phyloP scores from a whole-genome alignment of 495 filamentous ascomycete species.

The Extremus antarcticus region DNA sequence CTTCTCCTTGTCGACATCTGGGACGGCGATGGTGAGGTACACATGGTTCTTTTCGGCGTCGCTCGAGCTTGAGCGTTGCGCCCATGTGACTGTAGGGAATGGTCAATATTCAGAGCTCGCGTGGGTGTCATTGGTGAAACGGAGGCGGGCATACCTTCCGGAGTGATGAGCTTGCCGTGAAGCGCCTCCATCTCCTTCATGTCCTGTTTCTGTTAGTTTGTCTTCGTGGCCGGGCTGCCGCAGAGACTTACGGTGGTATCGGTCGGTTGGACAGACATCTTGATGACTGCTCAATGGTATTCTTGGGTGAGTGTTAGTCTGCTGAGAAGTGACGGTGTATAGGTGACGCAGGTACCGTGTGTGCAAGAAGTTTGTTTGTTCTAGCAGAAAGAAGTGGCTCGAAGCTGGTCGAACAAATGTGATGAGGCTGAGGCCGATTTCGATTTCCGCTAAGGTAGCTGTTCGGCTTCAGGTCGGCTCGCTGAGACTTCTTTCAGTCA shows the following conservation, averaged over 20 bases:
- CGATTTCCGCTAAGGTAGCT: too few species aligned
- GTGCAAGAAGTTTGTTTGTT: neutral
- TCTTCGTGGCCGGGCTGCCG: neutral
- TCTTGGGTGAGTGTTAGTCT: neutral
- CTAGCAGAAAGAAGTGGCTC: neutral
- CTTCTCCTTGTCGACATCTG: slow-evolving; percentile 60
- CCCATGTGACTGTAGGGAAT: slow-evolving; percentile 70
- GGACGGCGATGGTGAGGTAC: slow-evolving; percentile 77
- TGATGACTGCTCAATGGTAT: neutral
- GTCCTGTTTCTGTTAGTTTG: neutral
- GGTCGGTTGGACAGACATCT: slow-evolving; percentile 15
- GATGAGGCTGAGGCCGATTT: too few species aligned
- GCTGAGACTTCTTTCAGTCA: too few species aligned
- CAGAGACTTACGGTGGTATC: slow-evolving; percentile 1
- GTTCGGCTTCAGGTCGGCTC: too few species aligned
- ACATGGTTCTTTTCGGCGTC: slow-evolving; percentile 83
- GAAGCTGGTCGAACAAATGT: too few species aligned
- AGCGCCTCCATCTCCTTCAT: slow-evolving; percentile 3
- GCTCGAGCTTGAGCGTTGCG: slow-evolving; percentile 76
- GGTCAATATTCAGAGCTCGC: neutral
- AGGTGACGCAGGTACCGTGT: neutral
- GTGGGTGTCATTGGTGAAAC: neutral
- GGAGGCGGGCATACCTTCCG: slow-evolving; percentile 27
- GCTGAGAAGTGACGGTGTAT: neutral
- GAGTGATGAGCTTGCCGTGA: slow-evolving; percentile 22